Base-by-base conservation (phyloP, 805 yeast genomes). In the Myxozyma melibiosi region DNA sequence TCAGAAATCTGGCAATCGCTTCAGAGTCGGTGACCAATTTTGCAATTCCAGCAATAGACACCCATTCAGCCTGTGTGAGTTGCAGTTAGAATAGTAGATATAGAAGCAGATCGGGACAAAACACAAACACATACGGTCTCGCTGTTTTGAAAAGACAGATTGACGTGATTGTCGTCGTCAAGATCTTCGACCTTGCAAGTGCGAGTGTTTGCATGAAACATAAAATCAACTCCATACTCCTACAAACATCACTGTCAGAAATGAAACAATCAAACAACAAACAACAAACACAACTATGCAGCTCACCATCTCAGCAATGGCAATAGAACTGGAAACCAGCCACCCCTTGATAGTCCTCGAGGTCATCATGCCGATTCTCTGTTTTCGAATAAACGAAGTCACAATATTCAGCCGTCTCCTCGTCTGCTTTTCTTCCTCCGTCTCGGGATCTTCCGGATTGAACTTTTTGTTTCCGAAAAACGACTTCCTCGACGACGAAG, bases 341-440 rank as follows among this genome's bases (percentile, higher is more conserved):
- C 43, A 55, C 11, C 63, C 63, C 34, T 55, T 47, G 6, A 42
- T 14, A 16, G 46, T 55, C 37, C 57, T 25, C 31, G 50, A 27
- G 2, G 63, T 47, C 57, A 58, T 51, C 63, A 58, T 58, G n/a
- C 60, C 60, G 8, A 58, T 55, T 4, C 60, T 50, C 41, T 55
- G 63, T 33, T 27, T 28, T 4, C 39, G 20, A 27, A 58, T 28
- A n/a, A 58, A 58, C 35, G 39, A 44, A 3, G 55, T 16, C 13
- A 51, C 58, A 18, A 20, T 42, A 7, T 33, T n/a, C 11, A 53
- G 16, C 20, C 41, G 47, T n/a, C 38, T 57, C n/a, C 61, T 40
- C 16, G 44, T 42, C 31, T 30, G 22, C n/a, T 53, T 30, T 20
- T 58, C 62, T 6, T 51, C 53, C 18, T 58, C 61, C 6, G 60